Evolutionary conservation across 805 yeast genomes (phyloP).

Genomic region (Crinitomyces ghanaensis): DNA sequence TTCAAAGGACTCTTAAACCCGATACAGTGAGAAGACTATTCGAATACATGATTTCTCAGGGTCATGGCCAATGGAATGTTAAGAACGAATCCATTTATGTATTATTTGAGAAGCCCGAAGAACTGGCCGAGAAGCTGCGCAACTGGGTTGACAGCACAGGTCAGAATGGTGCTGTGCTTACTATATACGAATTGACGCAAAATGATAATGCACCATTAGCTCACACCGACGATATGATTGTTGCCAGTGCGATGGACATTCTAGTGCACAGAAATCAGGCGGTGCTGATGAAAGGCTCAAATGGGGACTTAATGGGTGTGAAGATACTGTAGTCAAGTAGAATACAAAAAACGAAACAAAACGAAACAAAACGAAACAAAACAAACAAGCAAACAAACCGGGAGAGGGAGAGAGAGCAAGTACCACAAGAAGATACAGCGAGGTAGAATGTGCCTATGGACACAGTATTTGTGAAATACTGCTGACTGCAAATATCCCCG

Average conservation of each 20-base stretch:
- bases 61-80: constrained; percentile 41
- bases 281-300: constrained; percentile 56
- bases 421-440: too few species aligned
- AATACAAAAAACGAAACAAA: constrained; percentile 1
- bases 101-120: constrained; percentile 58
- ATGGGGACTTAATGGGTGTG: constrained; percentile 60
- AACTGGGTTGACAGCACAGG: constrained; percentile 73
- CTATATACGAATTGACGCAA: constrained; percentile 66
- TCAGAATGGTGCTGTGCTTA: constrained; percentile 63
- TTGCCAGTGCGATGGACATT: constrained; percentile 43
- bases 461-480: too few species aligned
- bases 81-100: constrained; percentile 29
- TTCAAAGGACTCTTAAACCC: constrained; percentile 35
- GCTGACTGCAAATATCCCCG: too few species aligned
- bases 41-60: constrained; percentile 41
- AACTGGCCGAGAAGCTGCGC: constrained; percentile 52
- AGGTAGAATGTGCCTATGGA: too few species aligned
- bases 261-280: constrained; percentile 63
- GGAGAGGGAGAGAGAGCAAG: too few species aligned
- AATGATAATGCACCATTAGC: constrained; percentile 58
- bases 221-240: constrained; percentile 45
- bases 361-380: too few species aligned
- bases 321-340: constrained; percentile 40
- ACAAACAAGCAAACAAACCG: too few species aligned
- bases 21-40: constrained; percentile 48